Conservation (phyloP, 2,329 filamentous ascomycete species). For the Tolypocladium cylindrosporum region DNA sequence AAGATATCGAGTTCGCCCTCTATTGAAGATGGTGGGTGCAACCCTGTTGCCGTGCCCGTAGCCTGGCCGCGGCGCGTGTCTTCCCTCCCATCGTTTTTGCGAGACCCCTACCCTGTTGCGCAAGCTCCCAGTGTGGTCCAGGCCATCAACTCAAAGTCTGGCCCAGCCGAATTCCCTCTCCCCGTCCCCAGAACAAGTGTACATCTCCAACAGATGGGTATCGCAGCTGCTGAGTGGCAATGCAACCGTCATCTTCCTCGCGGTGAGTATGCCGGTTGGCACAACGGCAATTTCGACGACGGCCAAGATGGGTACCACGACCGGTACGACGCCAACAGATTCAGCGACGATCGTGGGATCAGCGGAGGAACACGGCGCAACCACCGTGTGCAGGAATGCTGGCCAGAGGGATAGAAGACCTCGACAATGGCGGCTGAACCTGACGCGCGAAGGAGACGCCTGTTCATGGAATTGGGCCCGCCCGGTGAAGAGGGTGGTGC, state of each 20-base stretch:
- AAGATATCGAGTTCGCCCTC: constrained; percentile 98
- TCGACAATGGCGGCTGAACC: neutral
- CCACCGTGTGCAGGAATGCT: neutral
- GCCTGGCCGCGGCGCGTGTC: constrained; percentile 34
- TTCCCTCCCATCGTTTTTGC: constrained; percentile 25
- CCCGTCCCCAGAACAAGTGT: constrained; percentile 11
- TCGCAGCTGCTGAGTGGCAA: constrained; percentile 9
- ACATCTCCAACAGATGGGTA: constrained; percentile 3
- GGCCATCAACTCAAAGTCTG: constrained; percentile 11
- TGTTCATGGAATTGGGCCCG: neutral
- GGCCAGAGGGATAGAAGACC: constrained; percentile 1
- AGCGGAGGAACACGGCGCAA: neutral
- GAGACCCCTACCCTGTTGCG: constrained; percentile 17
- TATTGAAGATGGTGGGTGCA: constrained; percentile 95
- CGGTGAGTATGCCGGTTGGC: constrained; percentile 32
- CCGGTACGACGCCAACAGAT: constrained; percentile 5
- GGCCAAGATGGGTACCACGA: constrained; percentile 14
- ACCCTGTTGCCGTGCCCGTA: constrained; percentile 24
- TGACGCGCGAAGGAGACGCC: neutral
- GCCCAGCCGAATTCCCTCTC: constrained; percentile 21
- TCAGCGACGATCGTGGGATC: neutral
- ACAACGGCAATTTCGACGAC: constrained; percentile 13
- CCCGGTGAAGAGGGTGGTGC: neutral
- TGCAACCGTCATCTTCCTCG: constrained; percentile 32
- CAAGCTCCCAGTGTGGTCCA: constrained; percentile 23